Evolutionary conservation across 257 asterid genomes (phyloP), one percentile per base, ranked within the genome.

Genomic region (Jacaranda copaia): DNA sequence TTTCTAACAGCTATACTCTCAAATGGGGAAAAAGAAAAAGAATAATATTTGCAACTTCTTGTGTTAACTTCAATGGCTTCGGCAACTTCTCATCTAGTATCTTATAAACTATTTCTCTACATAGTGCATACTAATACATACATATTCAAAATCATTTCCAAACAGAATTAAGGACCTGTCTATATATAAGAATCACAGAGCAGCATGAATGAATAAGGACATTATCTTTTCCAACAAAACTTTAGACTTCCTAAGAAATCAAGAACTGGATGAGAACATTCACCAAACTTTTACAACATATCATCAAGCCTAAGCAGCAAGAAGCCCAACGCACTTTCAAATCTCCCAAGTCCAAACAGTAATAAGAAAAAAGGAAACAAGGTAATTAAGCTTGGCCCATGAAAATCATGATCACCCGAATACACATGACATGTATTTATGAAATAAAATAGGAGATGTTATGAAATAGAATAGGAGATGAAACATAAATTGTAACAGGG

Each of bases 261-360:
- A 61, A 43, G 9, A 16, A 52, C 42, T 1, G 8, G 13, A 35
- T 46, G 61, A 35, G 12, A 72, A 55, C 25, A 25, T 71, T 52
- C 67, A 32, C 74, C 70, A 40, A 19, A 53, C 45, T 12, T 64
- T 61, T 40, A 38, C 57, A 1, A 6, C 35, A 32, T 52, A 52
- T 56, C 49, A 51, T 38, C 48, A 39, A 55, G 60, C 69, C 60
- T 19, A 60, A 14, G 78, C 62, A 74, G 36, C 68, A 59, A 57
- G 49, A 35, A 32, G 9, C 8, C 61, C 8, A n/a, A n/a, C 4
- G 32, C 38, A 36, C 19, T 14, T 45, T 38, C 14, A 32, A 45
- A 32, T 19, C 12, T 77, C 70, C 61, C 45, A 7, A 25, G 25
- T 32, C 70, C 20, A 77, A 8, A 19, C 61, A 52, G n/a, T 10